phyloP scores from a whole-genome alignment of 345 rosid genomes.

The Psidium friedrichsthalianum region DNA sequence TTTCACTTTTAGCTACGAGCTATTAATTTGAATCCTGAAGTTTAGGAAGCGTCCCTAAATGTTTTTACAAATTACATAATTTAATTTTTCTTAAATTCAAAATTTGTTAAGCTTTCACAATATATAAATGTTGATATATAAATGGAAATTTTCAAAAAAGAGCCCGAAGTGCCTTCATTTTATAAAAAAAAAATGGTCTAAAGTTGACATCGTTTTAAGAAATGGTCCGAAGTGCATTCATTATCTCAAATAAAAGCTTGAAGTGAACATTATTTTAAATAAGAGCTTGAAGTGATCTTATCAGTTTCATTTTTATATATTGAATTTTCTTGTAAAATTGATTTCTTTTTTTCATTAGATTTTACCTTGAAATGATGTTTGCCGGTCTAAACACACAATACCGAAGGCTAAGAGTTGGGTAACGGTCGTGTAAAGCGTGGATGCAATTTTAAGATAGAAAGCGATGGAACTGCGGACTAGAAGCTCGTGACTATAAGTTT shows the following conservation, averaged over 20 bases:
- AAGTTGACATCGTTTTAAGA: no score
- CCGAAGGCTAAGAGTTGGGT: background rate
- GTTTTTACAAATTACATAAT: background rate
- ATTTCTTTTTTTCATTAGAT: background rate
- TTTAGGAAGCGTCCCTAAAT: background rate
- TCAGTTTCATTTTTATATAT: background rate
- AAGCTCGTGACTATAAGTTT: background rate
- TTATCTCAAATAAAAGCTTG: no score
- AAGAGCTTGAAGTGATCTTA: no score
- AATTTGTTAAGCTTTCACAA: background rate
- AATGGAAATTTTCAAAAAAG: no score
- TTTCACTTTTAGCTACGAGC: background rate
- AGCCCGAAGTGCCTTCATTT: no score
- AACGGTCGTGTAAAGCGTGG: background rate
- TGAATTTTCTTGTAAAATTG: rapidly evolving
- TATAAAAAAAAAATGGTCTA: no score
- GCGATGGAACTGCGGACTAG: background rate
- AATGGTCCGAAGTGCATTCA: no score
- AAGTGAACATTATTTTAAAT: no score
- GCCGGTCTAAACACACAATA: background rate
- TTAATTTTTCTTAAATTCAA: background rate
- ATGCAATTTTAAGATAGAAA: background rate
- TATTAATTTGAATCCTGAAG: background rate
- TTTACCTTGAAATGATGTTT: background rate
- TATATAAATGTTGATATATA: background rate